Evolutionary conservation across 305 asterid species (phyloP).

Genomic region (Salvia sclarea): DNA sequence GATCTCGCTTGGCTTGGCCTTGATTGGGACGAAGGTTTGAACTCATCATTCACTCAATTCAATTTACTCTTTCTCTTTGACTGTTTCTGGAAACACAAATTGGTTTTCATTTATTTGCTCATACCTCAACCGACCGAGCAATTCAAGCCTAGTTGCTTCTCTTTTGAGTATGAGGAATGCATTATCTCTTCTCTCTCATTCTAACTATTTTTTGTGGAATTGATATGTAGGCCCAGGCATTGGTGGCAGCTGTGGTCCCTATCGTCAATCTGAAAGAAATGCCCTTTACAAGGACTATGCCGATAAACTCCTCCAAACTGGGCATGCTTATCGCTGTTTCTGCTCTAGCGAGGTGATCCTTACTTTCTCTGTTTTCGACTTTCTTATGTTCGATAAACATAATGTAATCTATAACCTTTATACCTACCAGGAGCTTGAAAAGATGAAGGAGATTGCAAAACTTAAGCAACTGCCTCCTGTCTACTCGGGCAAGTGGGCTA

Average conservation of each 20-base stretch:
- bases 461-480: slow-evolving; percentile 86
- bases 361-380: neutral
- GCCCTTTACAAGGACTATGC: slow-evolving; percentile 78
- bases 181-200: too few species aligned
- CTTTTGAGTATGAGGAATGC: neutral
- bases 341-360: slow-evolving; percentile 74
- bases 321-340: slow-evolving; percentile 92
- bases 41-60: neutral
- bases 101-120: neutral
- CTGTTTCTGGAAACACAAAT: neutral
- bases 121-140: neutral
- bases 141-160: neutral
- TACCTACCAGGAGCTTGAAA: slow-evolving; percentile 72
- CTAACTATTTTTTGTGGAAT: slow-evolving; percentile 5
- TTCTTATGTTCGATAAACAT: slow-evolving; percentile 18
- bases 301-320: slow-evolving; percentile 66
- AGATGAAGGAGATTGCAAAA: slow-evolving; percentile 88
- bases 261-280: slow-evolving; percentile 92
- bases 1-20: slow-evolving; percentile 98
- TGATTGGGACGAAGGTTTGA: slow-evolving; percentile 86
- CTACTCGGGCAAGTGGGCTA: slow-evolving; percentile 89
- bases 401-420: slow-evolving; percentile 22
- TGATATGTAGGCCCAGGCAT: slow-evolving; percentile 69
- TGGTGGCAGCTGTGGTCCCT: slow-evolving; percentile 87
- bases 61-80: neutral